A percentile compares a stretch with the other conserved stretches of the same genome.
Evolutionary conservation across 1,139 yeast species (phyloP).

Genomic region (Citeromyces hawaiiensis): DNA sequence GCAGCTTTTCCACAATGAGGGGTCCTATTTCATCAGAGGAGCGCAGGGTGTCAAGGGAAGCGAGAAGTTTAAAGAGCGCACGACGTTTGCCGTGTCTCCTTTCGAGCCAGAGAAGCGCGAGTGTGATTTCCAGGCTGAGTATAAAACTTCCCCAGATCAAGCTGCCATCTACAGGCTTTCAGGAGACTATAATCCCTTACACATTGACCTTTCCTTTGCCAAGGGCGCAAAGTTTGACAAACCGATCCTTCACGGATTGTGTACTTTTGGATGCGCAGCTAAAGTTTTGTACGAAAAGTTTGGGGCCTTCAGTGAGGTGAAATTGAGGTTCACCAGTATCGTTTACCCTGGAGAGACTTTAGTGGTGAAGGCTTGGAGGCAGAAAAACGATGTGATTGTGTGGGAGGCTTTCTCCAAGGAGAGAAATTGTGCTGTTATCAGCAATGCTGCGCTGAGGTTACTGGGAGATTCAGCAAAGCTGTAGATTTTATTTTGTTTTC

Average conservation of each 20-base stretch:
- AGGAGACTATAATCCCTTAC: constrained; percentile 93
- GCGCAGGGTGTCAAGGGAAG: constrained; percentile 43
- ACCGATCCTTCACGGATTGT: constrained; percentile 91
- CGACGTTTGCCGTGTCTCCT: constrained; percentile 45
- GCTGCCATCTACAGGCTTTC: constrained; percentile 87
- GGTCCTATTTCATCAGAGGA: constrained; percentile 78
- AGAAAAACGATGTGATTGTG: constrained; percentile 45
- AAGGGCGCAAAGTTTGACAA: constrained; percentile 74
- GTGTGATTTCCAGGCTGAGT: constrained; percentile 57
- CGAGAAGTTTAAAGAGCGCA: constrained; percentile 34
- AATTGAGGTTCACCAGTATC: constrained; percentile 82
- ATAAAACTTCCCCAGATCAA: constrained; percentile 56
- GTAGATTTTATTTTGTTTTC: constrained; percentile 8
- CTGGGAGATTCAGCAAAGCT: constrained; percentile 18
- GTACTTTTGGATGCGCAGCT: constrained; percentile 73
- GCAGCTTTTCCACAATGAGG: constrained; percentile 65
- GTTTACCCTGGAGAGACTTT: constrained; percentile 97
- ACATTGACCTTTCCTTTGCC: constrained; percentile 87
- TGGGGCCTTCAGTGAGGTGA: constrained; percentile 76
- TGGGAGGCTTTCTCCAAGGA: constrained; percentile 81
- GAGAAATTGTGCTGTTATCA: constrained; percentile 66
- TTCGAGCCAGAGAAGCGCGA: constrained; percentile 46
- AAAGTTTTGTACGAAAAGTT: constrained; percentile 67
- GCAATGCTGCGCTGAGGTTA: constrained; percentile 80
- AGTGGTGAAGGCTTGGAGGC: constrained; percentile 74